Evolutionary conservation across 345 rosid genomes (phyloP).

Genomic region (Linum tenue): DNA sequence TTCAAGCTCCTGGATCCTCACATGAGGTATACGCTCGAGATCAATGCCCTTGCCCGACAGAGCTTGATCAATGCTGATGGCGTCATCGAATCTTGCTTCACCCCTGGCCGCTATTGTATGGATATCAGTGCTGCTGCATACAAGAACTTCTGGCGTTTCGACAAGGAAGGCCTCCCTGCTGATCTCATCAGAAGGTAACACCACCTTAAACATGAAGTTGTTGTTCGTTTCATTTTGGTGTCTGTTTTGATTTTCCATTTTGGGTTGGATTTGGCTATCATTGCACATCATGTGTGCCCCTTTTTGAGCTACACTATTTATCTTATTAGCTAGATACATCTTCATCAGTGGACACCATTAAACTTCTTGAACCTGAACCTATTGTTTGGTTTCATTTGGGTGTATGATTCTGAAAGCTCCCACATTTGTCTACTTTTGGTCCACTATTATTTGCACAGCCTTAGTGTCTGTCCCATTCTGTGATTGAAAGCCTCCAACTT

Average conservation of each 20-base stretch:
- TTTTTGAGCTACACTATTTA: background rate
- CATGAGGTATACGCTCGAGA: constrained; percentile 89
- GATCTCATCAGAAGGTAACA: constrained; percentile 86
- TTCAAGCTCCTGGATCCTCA: constrained; percentile 88
- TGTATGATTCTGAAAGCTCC: background rate
- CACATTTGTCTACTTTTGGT: too few species aligned
- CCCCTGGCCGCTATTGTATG: constrained; percentile 83
- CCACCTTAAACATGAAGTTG: constrained; percentile 14
- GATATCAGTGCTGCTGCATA: constrained; percentile 86
- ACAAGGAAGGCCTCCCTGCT: constrained; percentile 81
- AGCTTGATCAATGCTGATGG: constrained; percentile 64
- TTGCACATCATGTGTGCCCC: too few species aligned
- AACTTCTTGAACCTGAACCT: constrained; percentile 5
- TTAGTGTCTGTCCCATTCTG: too few species aligned
- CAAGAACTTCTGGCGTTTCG: constrained; percentile 66
- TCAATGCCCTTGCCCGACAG: constrained; percentile 83
- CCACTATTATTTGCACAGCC: too few species aligned
- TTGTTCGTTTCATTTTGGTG: constrained; percentile 14
- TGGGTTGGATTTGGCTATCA: too few species aligned
- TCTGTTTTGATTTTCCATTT: too few species aligned
- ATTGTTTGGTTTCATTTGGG: background rate
- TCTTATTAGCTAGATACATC: too few species aligned
- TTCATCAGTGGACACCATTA: background rate
- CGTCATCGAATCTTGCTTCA: constrained; percentile 81
- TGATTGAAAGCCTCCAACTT: background rate